Evolutionary conservation across 1,139 yeast genomes (phyloP), one percentile per base, ranked within the genome.

Genomic region (Hyphopichia khmerensis): DNA sequence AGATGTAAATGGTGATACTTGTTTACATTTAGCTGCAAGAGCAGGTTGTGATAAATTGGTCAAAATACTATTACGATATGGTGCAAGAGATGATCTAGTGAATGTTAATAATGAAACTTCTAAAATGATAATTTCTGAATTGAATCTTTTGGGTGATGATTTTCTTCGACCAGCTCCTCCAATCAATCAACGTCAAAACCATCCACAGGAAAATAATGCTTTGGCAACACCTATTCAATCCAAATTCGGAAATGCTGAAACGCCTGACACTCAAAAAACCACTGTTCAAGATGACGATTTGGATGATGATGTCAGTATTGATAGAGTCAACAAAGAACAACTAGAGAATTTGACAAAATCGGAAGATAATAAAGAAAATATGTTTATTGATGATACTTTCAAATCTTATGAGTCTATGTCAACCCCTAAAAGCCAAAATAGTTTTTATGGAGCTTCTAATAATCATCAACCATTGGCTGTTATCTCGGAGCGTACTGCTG

Each of bases 1-100:
- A 51, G 93, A 85, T 60, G 75, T 73, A 13, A 72, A 78, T 47
- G 90, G 91, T 6, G 84, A 84, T 49, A 82, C 90, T 0, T 82
- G 87, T 29, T 62, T 84, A 40, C 88, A 84, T 52, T 62, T 85
- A 39, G 87, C 90, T 5, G 68, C 79, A 2, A 72, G 73, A 46
- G 60, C 74, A 8, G 68, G 67, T 36, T 66, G 73, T 45, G 44
- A 61, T 3, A 67, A 63, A 36, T 57, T 81, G 33, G 71, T 71
- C 4, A 66, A 67, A 40, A 50, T 61, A 9, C 62, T 79, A 38
- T 55, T 75, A 43, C 59, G 65, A 35, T 67, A 64, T 46, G 80
- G 81, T 14, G 80, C 82, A 4, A 57, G 75, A 36, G 79, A 77
- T 53, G 74, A 71, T 49, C 57, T 75, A 36, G 62, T 64, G 33